These are phyloP conservation scores for Purpureocillium lavendulum DNA, from an alignment of 2,329 filamentous ascomycete genomes.

Conservation along the genomic window DNA sequence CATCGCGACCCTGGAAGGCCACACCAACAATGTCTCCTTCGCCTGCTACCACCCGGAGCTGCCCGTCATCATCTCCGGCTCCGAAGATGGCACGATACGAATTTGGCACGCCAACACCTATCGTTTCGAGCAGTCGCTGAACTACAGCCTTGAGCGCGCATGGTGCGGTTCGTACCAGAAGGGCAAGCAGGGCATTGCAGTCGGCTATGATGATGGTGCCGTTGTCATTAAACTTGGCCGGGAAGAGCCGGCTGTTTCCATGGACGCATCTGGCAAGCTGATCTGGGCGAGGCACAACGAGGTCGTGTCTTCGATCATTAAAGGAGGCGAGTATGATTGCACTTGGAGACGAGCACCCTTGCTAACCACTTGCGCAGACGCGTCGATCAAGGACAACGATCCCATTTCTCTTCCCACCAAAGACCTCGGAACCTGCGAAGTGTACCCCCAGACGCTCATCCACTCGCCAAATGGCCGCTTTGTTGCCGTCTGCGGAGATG, in stretches of 20 bases:
- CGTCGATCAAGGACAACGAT: constrained; percentile 76
- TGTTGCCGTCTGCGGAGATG: constrained; percentile 76
- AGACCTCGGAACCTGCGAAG: constrained; percentile 90
- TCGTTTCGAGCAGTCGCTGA: constrained; percentile 87
- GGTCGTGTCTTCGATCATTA: constrained; percentile 90
- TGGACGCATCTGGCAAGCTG: constrained; percentile 92
- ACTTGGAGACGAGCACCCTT: background rate
- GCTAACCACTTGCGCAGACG: constrained; percentile 44
- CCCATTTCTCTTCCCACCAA: constrained; percentile 83
- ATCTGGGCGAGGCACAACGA: constrained; percentile 96
- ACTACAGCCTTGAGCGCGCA: constrained; percentile 89
- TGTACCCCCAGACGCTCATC: constrained; percentile 88
- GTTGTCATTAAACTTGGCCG: constrained; percentile 97
- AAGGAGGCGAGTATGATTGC: constrained; percentile 52
- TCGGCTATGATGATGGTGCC: constrained; percentile 95
- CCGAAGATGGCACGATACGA: constrained; percentile 93
- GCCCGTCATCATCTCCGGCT: constrained; percentile 94
- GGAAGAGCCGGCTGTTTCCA: constrained; percentile 94
- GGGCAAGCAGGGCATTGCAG: constrained; percentile 86
- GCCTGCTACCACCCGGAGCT: constrained; percentile 96
- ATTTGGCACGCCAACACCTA: constrained; percentile 99
- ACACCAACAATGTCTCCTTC: constrained; percentile 97
- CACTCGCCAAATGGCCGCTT: constrained; percentile 96
- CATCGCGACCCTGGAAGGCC: constrained; percentile 92
- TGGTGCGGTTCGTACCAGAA: constrained; percentile 98